Evolutionary conservation across 139 green algal species (phyloP), one percentile per base, ranked within the genome.

Genomic region (Prasinococcaceae sp.): DNA sequence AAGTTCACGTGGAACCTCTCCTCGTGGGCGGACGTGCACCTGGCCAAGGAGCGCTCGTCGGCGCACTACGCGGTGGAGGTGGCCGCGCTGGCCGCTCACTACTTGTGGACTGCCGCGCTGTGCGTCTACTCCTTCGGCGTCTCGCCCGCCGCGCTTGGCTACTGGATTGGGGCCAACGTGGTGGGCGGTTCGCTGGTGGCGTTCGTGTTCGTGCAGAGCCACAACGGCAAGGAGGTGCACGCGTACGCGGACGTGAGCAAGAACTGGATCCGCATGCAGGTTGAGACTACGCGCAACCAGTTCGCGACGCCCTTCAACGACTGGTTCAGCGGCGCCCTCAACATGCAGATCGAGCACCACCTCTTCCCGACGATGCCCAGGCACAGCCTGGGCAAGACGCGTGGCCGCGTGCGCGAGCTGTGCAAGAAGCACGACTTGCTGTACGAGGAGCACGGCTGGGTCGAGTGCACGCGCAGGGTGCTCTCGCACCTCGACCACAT

Each of bases 331-430:
- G 67, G 80, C 4, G 80, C 79, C 20, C 58, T 89, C 17, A 89
- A 89, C 59, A 72, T 74, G 26, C 80, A 89, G 61, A 80, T 89
- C 32, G 79, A 85, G 68, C 80, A 89, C 62, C 80, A 89, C 58
- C 57, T 86, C 47, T 89, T 85, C 60, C 80, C 80, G 29, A 81
- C 63, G 2, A 60, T 85, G 43, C 74, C 80, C 5, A 62, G 77
- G 5, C 78, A 88, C 65, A 80, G 78, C 62, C 66, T 84, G 42
- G 54, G 50, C 39, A 53, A 49, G 4, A 58, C 66, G 8, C 42
- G 45, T 30, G 26, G 20, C 16, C 3, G 8, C 12, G 68, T 82
- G 26, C 40, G 55, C 39, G 43, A 35, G 20, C 47, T 82, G n/a
- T 82, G 73, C 49, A 32, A 62, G 19, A 76, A 76, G 60, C 74